Evolutionary conservation across 2,329 filamentous ascomycete species (phyloP).

Genomic region (Ophiostoma ulmi): DNA sequence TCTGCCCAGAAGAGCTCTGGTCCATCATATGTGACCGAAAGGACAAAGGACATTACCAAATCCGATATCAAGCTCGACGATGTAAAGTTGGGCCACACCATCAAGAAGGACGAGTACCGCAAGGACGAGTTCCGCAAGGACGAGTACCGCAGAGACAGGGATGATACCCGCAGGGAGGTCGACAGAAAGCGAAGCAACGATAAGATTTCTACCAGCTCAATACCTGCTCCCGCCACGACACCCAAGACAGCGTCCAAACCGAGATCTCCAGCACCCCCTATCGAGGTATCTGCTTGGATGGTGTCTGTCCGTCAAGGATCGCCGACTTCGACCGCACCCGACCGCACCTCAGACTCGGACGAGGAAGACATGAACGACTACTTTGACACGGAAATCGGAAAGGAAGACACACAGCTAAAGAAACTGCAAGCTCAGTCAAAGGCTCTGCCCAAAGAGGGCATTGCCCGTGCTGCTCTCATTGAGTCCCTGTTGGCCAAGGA

Average conservation of each 20-base stretch:
- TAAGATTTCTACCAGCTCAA: neutral
- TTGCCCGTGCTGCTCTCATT: slow-evolving; percentile 42
- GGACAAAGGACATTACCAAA: neutral
- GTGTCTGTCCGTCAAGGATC: slow-evolving; percentile 24
- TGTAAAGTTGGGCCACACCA: neutral
- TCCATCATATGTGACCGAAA: neutral
- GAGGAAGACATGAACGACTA: slow-evolving; percentile 56
- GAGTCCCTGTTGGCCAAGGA: slow-evolving; percentile 46
- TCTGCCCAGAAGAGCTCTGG: neutral
- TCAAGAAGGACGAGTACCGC: neutral
- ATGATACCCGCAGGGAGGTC: neutral
- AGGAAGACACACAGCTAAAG: slow-evolving; percentile 47
- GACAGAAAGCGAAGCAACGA: neutral
- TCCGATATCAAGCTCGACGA: slow-evolving; percentile 3
- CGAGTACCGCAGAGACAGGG: neutral
- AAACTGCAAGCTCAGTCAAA: slow-evolving; percentile 41
- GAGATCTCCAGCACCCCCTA: neutral
- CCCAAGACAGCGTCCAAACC: slow-evolving; percentile 6
- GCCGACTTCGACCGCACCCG: neutral
- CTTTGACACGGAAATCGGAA: slow-evolving; percentile 49
- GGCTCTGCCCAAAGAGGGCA: slow-evolving; percentile 39
- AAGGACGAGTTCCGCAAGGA: neutral
- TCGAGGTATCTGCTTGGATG: slow-evolving; percentile 18
- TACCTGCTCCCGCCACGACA: neutral
- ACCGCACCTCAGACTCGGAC: slow-evolving; percentile 46